Evolutionary conservation across 78 protist species (phyloP).

Genomic region (Monosiga brevicollis): DNA sequence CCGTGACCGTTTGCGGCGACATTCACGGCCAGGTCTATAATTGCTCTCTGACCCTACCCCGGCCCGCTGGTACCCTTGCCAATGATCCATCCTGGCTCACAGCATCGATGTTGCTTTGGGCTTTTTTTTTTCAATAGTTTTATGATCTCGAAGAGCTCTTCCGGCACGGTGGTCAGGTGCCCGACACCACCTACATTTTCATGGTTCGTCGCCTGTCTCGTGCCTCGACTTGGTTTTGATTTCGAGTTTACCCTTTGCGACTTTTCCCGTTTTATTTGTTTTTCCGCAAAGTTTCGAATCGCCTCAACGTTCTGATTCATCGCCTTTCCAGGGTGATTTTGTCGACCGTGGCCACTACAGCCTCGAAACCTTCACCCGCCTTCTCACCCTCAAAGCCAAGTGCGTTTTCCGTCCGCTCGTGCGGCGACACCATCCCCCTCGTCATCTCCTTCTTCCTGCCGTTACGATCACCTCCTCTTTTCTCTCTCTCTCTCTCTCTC

Average conservation of each 20-base stretch:
- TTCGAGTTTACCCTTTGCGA: not conserved
- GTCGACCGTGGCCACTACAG: conserved; percentile 95
- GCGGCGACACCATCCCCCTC: not conserved
- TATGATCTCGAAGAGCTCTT: conserved; percentile 89
- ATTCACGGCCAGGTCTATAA: conserved; percentile 80
- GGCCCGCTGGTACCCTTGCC: too few species aligned
- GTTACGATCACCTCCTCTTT: too few species aligned
- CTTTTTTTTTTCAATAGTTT: too few species aligned
- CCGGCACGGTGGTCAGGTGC: conserved; percentile 79
- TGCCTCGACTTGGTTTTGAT: not conserved
- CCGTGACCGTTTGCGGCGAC: conserved; percentile 85
- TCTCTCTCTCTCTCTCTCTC: too few species aligned
- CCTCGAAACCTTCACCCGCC: conserved; percentile 83
- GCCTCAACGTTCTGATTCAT: too few species aligned
- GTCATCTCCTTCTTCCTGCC: not conserved
- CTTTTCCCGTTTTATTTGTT: too few species aligned
- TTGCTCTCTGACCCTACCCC: too few species aligned
- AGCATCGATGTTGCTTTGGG: too few species aligned
- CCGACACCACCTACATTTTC: conserved; percentile 82
- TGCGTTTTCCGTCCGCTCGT: too few species aligned
- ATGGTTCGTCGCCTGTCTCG: conserved; percentile 66
- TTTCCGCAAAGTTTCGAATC: too few species aligned
- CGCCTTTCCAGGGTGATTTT: conserved; percentile 81
- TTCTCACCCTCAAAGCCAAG: conserved; percentile 75
- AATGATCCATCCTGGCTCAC: too few species aligned